Percentiles rank a stretch among this genome's conserved stretches.
Evolutionary conservation across 2,329 filamentous ascomycete genomes (phyloP).

Genomic region (Mariannaea sp.): DNA sequence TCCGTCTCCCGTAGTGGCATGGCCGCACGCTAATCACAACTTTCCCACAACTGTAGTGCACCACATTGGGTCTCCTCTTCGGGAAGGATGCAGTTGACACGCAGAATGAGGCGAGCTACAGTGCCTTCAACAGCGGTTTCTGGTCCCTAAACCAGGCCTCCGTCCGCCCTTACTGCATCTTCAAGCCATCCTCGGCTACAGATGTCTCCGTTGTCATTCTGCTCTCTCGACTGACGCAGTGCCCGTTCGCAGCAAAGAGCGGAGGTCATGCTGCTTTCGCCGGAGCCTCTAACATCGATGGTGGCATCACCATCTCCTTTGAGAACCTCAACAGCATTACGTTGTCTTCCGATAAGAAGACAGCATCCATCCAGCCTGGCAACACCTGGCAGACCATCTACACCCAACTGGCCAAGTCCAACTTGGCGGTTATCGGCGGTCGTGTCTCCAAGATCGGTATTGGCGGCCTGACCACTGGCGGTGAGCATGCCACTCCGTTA

Average conservation of each 20-base stretch:
- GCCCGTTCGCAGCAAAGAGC: constrained; percentile 40
- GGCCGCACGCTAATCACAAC: too few species aligned
- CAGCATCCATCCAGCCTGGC: constrained; percentile 45
- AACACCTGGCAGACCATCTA: constrained; percentile 47
- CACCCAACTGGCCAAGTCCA: constrained; percentile 37
- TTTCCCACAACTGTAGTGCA: too few species aligned
- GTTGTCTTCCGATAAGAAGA: constrained; percentile 34
- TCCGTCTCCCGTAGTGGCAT: too few species aligned
- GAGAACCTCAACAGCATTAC: constrained; percentile 28
- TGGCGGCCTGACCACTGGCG: constrained; percentile 38
- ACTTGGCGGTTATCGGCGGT: constrained; percentile 50
- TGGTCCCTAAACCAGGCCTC: too few species aligned
- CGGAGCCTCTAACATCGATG: constrained; percentile 35
- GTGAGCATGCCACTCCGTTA: constrained; percentile 11
- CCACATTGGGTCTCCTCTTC: too few species aligned
- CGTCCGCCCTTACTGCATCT: too few species aligned
- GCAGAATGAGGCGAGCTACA: too few species aligned
- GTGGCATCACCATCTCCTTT: constrained; percentile 32
- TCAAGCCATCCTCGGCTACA: too few species aligned
- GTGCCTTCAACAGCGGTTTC: too few species aligned
- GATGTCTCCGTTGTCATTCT: too few species aligned
- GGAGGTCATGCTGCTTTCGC: constrained; percentile 43
- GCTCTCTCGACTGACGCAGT: too few species aligned
- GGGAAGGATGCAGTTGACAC: too few species aligned
- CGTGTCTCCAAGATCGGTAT: constrained; percentile 45